Evolutionary conservation across 768 basidiomycete genomes (phyloP), one percentile per base, ranked within the genome.

Genomic region (Agaricus blazei): DNA sequence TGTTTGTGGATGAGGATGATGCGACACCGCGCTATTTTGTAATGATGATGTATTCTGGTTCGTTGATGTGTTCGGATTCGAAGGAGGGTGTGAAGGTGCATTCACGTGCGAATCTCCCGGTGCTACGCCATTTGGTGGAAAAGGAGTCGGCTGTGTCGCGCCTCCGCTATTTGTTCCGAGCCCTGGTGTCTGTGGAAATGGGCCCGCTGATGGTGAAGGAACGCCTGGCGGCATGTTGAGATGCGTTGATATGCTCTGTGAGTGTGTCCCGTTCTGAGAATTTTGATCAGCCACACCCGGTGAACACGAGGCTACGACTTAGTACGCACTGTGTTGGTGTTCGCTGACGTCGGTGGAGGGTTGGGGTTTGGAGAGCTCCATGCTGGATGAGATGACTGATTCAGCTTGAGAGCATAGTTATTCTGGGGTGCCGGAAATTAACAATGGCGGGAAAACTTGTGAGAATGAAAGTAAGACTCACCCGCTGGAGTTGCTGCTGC

Each of bases 1-100:
- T 43, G 91, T 92, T 67, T 91, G 88, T 57, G 91, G 87, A 69
- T 80, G 80, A 59, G 77, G 81, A 40, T 66, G 56, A 48, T 71
- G 72, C 42, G 72, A 64, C 62, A 68, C 65, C 55, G 74, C 64
- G 34, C 62, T 65, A 48, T 65, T 51, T 57, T 64, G 70, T 38
- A 72, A 47, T 60, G 73, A 56, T 14, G 67, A 60, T 44, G 70
- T 63, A 50, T 71, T 75, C 53, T 68, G 63, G 52, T 67, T 72
- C 57, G 64, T 63, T 56, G 64, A 63, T 68, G 70, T 60, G 53
- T 65, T 73, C 36, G 73, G 67, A 54, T 71, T 68, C 9, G 54
- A 56, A 19, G 54, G 54, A 27, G 72, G 65, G 65, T 75, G 72
- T 46, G 74, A 68, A 44, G 64, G 67, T 52, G 66, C 67, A 50